Conservation (phyloP, 2,329 filamentous ascomycete genomes). For the Annulohypoxylon truncatum region DNA sequence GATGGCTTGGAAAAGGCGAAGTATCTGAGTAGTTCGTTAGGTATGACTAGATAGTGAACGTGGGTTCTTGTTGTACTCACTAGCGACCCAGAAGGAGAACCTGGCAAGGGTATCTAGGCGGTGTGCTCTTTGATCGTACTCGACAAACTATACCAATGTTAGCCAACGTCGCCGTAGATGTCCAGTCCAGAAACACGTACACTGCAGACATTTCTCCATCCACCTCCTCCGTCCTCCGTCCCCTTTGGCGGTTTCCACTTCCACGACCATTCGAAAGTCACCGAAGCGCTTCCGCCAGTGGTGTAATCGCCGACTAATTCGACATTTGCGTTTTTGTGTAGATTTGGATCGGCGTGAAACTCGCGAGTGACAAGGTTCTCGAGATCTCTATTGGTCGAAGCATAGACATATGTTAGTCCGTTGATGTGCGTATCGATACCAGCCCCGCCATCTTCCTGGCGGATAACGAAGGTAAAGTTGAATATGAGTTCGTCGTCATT, state of each 20-base stretch:
- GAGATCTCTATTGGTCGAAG: constrained; percentile 84
- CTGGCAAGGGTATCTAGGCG: constrained; percentile 86
- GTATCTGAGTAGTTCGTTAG: constrained; percentile 55
- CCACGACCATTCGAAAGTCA: constrained; percentile 96
- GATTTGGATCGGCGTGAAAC: constrained; percentile 95
- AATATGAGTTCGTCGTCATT: constrained; percentile 95
- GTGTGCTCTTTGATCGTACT: constrained; percentile 95
- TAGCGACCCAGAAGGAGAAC: constrained; percentile 96
- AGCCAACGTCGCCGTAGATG: not conserved
- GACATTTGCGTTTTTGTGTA: constrained; percentile 97
- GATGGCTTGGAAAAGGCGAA: constrained; percentile 61
- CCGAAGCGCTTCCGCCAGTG: constrained; percentile 83
- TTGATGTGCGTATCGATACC: constrained; percentile 80
- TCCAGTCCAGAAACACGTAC: constrained; percentile 58
- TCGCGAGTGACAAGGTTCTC: constrained; percentile 95
- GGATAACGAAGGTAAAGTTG: constrained; percentile 89
- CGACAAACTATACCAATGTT: constrained; percentile 76
- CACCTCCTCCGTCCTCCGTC: constrained; percentile 84
- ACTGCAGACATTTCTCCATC: constrained; percentile 96
- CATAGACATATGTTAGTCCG: constrained; percentile 92
- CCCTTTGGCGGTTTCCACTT: constrained; percentile 92
- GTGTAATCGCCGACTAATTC: constrained; percentile 92
- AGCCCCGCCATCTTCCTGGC: constrained; percentile 65
- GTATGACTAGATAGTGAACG: constrained; percentile 10
- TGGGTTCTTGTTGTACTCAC: constrained; percentile 57